Evolutionary conservation across 2,329 filamentous ascomycete genomes (phyloP).

Genomic region (Diplodia sapinea): DNA sequence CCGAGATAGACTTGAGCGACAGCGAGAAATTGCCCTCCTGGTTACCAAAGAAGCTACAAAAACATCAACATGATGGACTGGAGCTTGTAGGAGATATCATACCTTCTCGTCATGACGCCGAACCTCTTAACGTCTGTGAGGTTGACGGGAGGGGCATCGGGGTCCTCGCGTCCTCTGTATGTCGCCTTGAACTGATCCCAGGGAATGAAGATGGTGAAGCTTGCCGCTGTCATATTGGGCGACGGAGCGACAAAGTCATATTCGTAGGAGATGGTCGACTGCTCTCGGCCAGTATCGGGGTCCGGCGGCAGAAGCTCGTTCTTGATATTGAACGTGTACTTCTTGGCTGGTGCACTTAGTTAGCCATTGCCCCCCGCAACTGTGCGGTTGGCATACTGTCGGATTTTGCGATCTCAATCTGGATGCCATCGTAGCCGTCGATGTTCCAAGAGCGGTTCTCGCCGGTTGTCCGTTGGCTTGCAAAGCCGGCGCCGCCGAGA

Average conservation of each 20-base stretch:
- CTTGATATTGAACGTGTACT: slow-evolving; percentile 77
- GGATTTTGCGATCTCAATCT: slow-evolving; percentile 57
- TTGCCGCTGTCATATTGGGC: slow-evolving; percentile 32
- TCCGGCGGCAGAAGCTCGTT: slow-evolving; percentile 65
- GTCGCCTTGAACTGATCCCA: slow-evolving; percentile 73
- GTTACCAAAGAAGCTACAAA: slow-evolving; percentile 72
- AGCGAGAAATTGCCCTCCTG: slow-evolving; percentile 73
- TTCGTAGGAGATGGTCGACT: slow-evolving; percentile 76
- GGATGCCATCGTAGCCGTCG: slow-evolving; percentile 65
- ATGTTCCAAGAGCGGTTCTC: slow-evolving; percentile 68
- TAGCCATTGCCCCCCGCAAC: not conserved
- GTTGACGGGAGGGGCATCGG: slow-evolving; percentile 66
- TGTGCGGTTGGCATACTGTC: slow-evolving; percentile 54
- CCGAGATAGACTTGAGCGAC: slow-evolving; percentile 61
- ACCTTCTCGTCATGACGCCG: slow-evolving; percentile 84
- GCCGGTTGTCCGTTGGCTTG: slow-evolving; percentile 71
- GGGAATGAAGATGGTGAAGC: slow-evolving; percentile 58
- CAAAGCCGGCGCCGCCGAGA: slow-evolving; percentile 81
- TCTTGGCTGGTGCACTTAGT: slow-evolving; percentile 53
- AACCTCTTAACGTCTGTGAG: slow-evolving; percentile 67
- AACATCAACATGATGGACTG: not conserved
- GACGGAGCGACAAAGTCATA: slow-evolving; percentile 61
- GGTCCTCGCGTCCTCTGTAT: slow-evolving; percentile 71
- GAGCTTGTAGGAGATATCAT: slow-evolving; percentile 35
- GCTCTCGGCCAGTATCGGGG: slow-evolving; percentile 70